Base-by-base conservation (phyloP, 805 yeast species). In the Myxozyma mucilagina region DNA sequence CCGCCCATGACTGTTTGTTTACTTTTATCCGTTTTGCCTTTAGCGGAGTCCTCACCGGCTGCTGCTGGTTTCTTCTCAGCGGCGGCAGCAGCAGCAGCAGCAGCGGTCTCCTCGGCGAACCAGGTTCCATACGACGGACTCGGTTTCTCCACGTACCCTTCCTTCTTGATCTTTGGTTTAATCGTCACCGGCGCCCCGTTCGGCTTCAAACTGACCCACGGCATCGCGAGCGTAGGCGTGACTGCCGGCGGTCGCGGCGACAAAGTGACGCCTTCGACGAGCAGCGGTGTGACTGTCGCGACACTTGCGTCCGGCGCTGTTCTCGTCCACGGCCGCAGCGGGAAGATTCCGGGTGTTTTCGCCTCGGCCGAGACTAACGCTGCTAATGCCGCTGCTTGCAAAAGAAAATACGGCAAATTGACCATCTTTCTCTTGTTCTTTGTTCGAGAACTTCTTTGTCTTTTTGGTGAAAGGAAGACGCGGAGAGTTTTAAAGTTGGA, bases 181-280 rank as follows among this genome's bases (percentile, higher is more conserved):
- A 90, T 83, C 0, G 96, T 90, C 71, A 87, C 85, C 56, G 97
- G 96, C 9, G 80, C 73, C 16, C 97, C 97, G 63, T 86, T 83
- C 64, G 86, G 85, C 60, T 90, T 82, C 70, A 90, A 78, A 1
- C 90, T 82, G 43, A 90, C 78, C 97, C 97, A 90, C 8, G 90
- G 90, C 61, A 84, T 85, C 65, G 90, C 80, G 9, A 88, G 87
- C 66, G 85, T 78, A 14, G 67, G 68, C 8, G 71, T 70, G n/a
- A 61, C 68, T 7, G 58, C 63, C 16, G 74, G 70, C 2, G 84
- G 85, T 57, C 78, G 78, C 32, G 85, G 84, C 58, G 81, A 78
- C 71, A 85, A 82, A 0, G 89, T 84, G 62, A 86, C 82, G 18
- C 87, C 87, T 13, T 79, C 86, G 64, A 85, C 79, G 24, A 84